Conservation (phyloP, 352 stramenopile genomes). For the Globisporangium cylindrosporum region DNA sequence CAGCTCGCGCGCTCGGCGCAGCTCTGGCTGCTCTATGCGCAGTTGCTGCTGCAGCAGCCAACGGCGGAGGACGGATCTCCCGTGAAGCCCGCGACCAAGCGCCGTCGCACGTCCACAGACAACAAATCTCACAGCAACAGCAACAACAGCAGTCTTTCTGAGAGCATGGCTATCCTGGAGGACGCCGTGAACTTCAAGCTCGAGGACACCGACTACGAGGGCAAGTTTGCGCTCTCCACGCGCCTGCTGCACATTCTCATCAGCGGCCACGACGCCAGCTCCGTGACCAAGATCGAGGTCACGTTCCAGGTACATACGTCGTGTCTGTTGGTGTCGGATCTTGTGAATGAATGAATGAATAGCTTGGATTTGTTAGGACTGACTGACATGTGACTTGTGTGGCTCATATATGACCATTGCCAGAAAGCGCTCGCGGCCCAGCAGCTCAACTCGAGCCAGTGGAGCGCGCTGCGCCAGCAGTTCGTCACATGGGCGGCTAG, state of each 20-base stretch:
- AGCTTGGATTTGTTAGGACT: no score
- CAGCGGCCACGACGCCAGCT: constrained; percentile 15
- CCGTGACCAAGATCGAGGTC: constrained; percentile 31
- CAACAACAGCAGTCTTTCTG: constrained; percentile 24
- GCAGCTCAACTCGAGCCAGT: constrained; percentile 44
- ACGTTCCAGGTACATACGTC: constrained; percentile 35
- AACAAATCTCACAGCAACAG: constrained; percentile 20
- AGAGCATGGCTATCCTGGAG: constrained; percentile 47
- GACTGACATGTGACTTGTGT: not conserved
- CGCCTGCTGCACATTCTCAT: constrained; percentile 61
- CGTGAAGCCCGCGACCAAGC: constrained; percentile 34
- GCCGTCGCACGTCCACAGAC: constrained; percentile 41
- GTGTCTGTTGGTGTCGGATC: not conserved
- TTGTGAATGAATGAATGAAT: not conserved
- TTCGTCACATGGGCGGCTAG: constrained; percentile 59
- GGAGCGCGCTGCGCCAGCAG: constrained; percentile 57
- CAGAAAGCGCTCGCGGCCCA: constrained; percentile 47
- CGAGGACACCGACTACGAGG: constrained; percentile 34
- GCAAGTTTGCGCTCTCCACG: constrained; percentile 43
- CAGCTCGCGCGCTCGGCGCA: constrained; percentile 31
- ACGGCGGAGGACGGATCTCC: constrained; percentile 19
- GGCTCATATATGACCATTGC: not conserved
- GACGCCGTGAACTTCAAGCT: constrained; percentile 39
- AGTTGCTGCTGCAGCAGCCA: constrained; percentile 56
- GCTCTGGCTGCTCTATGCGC: constrained; percentile 71